A percentile compares a stretch with the other conserved stretches of the same genome.
Evolutionary conservation across 176 grass and related monocot species (phyloP).

Genomic region (Musa troglodytarum): DNA sequence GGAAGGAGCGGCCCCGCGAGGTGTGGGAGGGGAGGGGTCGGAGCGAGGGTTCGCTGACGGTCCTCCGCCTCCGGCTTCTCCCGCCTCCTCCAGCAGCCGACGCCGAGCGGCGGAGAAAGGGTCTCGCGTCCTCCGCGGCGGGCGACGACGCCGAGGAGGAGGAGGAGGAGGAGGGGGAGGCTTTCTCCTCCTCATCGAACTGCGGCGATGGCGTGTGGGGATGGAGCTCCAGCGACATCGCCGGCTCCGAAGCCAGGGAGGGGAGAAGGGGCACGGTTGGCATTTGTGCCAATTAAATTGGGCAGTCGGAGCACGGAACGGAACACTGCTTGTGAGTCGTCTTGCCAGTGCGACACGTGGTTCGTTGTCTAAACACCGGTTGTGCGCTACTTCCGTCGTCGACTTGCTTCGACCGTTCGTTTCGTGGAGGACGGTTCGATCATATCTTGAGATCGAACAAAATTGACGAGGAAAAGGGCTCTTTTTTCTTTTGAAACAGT

Average conservation of each 20-base stretch:
- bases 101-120: background rate
- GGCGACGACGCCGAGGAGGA: background rate
- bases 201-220: background rate
- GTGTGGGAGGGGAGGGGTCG: background rate
- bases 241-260: background rate
- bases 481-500: too few relatives aligned
- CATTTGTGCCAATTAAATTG: too few relatives aligned
- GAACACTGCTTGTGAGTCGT: too few relatives aligned
- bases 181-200: background rate
- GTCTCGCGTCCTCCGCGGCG: background rate
- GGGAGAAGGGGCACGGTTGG: background rate
- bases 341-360: too few relatives aligned
- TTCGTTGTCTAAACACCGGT: too few relatives aligned
- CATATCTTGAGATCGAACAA: too few relatives aligned
- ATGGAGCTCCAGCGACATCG: background rate
- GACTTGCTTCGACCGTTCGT: too few relatives aligned
- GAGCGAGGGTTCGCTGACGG: conserved; percentile 12
- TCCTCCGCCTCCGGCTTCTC: conserved; percentile 10
- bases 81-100: background rate
- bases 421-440: too few relatives aligned
- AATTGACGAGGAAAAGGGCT: too few relatives aligned
- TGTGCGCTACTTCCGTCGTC: too few relatives aligned
- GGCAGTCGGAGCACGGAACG: too few relatives aligned
- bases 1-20: conserved; percentile 20
- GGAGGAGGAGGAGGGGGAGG: background rate